Conservation (phyloP, 345 rosid species). For the Dimocarpus longan region DNA sequence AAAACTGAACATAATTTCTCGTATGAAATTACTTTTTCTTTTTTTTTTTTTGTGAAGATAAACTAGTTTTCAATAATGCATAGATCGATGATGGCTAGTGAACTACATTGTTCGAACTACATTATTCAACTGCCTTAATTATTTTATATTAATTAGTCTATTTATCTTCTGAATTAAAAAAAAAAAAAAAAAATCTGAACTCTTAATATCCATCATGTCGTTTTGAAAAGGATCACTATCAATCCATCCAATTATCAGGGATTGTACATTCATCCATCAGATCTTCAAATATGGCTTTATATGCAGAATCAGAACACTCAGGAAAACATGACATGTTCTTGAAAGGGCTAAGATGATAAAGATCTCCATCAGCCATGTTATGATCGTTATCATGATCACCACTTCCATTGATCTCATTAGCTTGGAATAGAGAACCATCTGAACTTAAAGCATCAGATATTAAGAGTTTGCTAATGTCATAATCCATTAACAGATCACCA, state of each 20-base stretch:
- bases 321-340: not conserved
- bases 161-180: constrained; percentile 1
- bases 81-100: too few relatives aligned
- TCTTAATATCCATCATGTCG: constrained; percentile 15
- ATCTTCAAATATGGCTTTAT: not conserved
- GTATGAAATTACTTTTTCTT: too few relatives aligned
- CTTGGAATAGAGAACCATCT: not conserved
- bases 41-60: too few relatives aligned
- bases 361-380: not conserved
- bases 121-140: too few relatives aligned
- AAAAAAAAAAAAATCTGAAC: not conserved
- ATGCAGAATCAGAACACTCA: not conserved
- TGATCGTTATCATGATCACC: not conserved
- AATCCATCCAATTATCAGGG: not conserved
- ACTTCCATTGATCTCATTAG: not conserved
- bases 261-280: not conserved
- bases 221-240: constrained; percentile 6
- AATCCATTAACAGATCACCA: constrained; percentile 1
- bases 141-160: not conserved
- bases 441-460: not conserved
- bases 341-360: not conserved
- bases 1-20: too few relatives aligned
- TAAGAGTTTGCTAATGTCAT: constrained; percentile 16
- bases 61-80: too few relatives aligned
- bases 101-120: too few relatives aligned